A percentile compares a stretch with the other conserved stretches of the same genome.
phyloP scores from a whole-genome alignment of 2,329 filamentous ascomycete genomes.

The Biscogniauxia mediterranea region DNA sequence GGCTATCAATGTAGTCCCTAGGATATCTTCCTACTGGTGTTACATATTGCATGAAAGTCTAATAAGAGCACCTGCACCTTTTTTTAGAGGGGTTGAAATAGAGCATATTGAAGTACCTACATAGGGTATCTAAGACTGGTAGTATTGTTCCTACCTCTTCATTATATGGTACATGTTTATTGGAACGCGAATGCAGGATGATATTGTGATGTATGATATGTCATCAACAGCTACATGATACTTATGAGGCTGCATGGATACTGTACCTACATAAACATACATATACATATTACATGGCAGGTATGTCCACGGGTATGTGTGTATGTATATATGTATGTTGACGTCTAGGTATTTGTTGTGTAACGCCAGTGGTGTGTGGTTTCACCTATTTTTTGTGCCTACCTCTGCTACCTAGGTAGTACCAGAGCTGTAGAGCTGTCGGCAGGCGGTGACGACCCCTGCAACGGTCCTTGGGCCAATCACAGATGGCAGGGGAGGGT shows the following conservation, averaged over 20 bases:
- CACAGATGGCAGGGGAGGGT: neutral
- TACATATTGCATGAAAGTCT: too few relatives aligned
- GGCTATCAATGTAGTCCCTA: too few relatives aligned
- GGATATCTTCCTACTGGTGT: too few relatives aligned
- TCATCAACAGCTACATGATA: neutral
- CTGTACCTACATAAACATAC: neutral
- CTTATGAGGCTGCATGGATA: neutral
- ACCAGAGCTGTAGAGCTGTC: neutral
- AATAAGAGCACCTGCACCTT: too few relatives aligned
- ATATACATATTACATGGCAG: too few relatives aligned
- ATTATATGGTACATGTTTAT: neutral
- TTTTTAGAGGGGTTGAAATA: too few relatives aligned
- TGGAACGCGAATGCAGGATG: neutral
- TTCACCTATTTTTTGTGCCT: neutral
- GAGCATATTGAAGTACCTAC: too few relatives aligned
- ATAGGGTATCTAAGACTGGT: too few relatives aligned
- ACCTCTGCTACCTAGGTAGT: neutral
- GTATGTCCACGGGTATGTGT: too few relatives aligned
- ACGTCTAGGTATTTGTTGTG: slow-evolving; percentile 3
- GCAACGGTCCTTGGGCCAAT: neutral
- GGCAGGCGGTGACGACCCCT: neutral
- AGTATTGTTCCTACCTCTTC: too few relatives aligned
- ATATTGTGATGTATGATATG: neutral
- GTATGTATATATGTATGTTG: neutral
- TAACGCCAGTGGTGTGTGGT: slow-evolving; percentile 4